Evolutionary conservation across 2,329 filamentous ascomycete species (phyloP), one percentile per base, ranked within the genome.

Genomic region (Xylaria multiplex): DNA sequence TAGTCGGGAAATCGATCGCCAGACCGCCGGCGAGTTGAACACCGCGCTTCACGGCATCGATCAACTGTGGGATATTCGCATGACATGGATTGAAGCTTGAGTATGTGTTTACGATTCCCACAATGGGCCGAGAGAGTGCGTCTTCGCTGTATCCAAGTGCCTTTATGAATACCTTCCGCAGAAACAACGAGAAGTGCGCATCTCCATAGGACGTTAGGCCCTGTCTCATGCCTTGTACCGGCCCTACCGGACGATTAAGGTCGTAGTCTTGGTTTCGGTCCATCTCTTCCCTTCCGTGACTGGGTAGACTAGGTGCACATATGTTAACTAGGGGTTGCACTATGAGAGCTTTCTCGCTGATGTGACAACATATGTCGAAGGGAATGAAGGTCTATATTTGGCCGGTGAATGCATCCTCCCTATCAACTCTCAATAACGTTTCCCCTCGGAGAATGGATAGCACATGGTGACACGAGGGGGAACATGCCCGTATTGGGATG

Each of bases 91-190:
- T 93, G 81, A 92, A 91, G 66, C 85, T 84, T 0, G 90, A 92
- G 72, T 86, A 88, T 0, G 91, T 93, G 77, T 93, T 91, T 76
- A 91, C 86, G 66, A 93, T 89, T 55, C 90, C 90, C n/a, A 93
- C 82, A 61, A 93, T 91, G 2, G 91, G 90, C 1, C 89, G 80
- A 0, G 88, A 88, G 0, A 93, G 84, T 0, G 90, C 88, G 72
- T 91, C 89, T 70, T 93, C 90, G 64, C 86, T 88, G 76, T 92
- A 93, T 0, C 91, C 91, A 1, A 92, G 82, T 0, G 90, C 90
- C 77, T 93, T 93, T 80, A 93, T 92, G 77, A 93, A 93, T 27
- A 89, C 90, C 73, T 93, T 93, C 40, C 91, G 85, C 0, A 93
- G 82, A 73, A 93, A 93, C 1, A 93, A 83, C 0, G 89, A 90